Evolutionary conservation across 2,329 filamentous ascomycete species (phyloP), one percentile per base, ranked within the genome.

Genomic region (Talaromyces sp.): DNA sequence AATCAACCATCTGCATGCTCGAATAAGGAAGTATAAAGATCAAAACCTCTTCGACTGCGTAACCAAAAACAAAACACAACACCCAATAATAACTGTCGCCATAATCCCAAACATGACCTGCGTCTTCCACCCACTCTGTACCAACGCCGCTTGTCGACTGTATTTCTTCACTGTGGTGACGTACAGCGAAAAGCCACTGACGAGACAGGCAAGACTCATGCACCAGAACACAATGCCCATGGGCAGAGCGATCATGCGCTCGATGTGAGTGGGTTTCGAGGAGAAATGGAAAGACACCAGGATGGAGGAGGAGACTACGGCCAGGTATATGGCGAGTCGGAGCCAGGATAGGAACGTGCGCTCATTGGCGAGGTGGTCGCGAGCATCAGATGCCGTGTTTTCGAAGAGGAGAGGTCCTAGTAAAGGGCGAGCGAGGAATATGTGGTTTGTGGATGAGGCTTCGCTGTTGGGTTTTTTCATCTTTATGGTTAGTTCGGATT

Each of bases 111-210:
- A 75, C n/a, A 96, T 89, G 41, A 87, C 73, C 70, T 97, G 92
- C 37, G 94, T 97, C 74, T 91, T 93, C 88, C 89, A 94, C 1
- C 94, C 94, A 31, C 86, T 89, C 77, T 99, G 94, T 39, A 99
- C 94, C 62, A 97, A 81, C 0, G 94, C 94, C 25, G 82, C 81
- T 63, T 86, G 84, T 39, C 83, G 80, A 65, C 88, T 88, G 71
- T 96, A 99, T 69, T 89, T 87, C 65, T 88, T 88, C 22, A 97
- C 85, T 65, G 80, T 84, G 79, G 85, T 87, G 62, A 96, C 85
- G 69, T 99, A 99, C 69, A 96, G 97, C 1, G 86, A 86, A 61
- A 96, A 76, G 0, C 94, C 94, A 15, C 88, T 84, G 1, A 80
- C 75, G 25, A 99, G 76, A 63, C 89, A 96, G n/a, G 85, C 79